These are phyloP conservation scores for Suillus fuscotomentosus DNA, from an alignment of 768 basidiomycete genomes.

Conservation along the genomic window DNA sequence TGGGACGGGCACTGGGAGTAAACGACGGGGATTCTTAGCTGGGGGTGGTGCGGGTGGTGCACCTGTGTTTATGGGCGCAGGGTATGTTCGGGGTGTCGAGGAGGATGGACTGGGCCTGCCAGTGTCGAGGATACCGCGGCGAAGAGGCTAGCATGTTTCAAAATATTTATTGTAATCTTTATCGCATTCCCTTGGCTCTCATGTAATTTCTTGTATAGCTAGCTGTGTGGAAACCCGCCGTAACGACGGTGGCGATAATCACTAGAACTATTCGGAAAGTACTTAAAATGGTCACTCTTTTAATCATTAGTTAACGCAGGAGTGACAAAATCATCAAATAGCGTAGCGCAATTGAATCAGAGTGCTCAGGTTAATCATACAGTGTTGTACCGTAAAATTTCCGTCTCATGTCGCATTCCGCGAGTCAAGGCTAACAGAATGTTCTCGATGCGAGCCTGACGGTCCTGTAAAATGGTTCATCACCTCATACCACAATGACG, in stretches of 20 bases:
- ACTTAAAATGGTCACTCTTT: too few species aligned
- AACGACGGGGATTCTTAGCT: slow-evolving; percentile 61
- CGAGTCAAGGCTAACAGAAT: slow-evolving; percentile 67
- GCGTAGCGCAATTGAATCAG: too few species aligned
- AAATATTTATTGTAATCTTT: neutral
- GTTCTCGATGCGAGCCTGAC: slow-evolving; percentile 77
- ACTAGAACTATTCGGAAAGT: too few species aligned
- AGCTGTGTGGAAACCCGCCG: neutral
- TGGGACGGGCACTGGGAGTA: slow-evolving; percentile 55
- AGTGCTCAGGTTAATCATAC: neutral
- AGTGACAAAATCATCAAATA: too few species aligned
- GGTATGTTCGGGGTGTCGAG: slow-evolving; percentile 59
- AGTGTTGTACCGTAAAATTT: neutral
- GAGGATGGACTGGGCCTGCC: slow-evolving; percentile 20
- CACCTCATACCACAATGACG: neutral
- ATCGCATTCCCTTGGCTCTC: neutral
- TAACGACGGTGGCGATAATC: too few species aligned
- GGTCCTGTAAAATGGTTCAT: slow-evolving; percentile 42
- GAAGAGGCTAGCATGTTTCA: slow-evolving; percentile 9
- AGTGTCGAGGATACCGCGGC: slow-evolving; percentile 26
- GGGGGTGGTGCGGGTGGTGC: slow-evolving; percentile 72
- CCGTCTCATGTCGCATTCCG: slow-evolving; percentile 49
- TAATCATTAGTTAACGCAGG: too few species aligned
- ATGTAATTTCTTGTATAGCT: neutral
- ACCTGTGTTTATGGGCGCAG: slow-evolving; percentile 70